Conservation (phyloP, 2,329 filamentous ascomycete genomes). For the Arthrinium puccinioides region DNA sequence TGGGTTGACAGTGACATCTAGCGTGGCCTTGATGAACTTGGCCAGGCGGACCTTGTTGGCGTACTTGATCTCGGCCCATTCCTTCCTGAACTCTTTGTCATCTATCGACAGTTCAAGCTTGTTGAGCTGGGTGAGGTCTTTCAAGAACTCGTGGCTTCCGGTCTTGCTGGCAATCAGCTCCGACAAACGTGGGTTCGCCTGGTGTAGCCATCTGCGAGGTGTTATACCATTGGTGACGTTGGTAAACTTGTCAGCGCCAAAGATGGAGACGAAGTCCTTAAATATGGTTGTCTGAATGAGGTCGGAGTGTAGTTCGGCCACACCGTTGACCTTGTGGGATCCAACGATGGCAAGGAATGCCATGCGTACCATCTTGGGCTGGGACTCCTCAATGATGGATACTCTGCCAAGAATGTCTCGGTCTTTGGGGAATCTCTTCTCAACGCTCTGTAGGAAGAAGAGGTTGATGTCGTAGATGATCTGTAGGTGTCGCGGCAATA, state of each 20-base stretch:
- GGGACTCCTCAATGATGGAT: conserved; percentile 96
- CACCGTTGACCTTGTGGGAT: conserved; percentile 98
- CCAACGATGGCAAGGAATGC: conserved; percentile 90
- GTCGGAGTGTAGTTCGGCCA: conserved; percentile 95
- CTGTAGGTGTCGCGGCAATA: conserved; percentile 88
- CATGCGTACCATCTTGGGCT: conserved; percentile 98
- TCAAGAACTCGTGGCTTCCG: conserved; percentile 77
- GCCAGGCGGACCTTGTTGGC: conserved; percentile 91
- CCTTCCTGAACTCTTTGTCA: conserved; percentile 84
- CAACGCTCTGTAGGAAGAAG: conserved; percentile 83
- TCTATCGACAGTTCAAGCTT: conserved; percentile 78
- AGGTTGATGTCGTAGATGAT: conserved; percentile 99
- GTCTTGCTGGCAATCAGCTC: conserved; percentile 87
- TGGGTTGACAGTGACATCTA: conserved; percentile 78
- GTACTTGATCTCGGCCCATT: conserved; percentile 95
- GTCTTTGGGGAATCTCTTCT: conserved; percentile 84
- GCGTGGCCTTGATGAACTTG: conserved; percentile 79
- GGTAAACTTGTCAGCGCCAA: conserved; percentile 93
- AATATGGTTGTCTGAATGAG: conserved; percentile 99
- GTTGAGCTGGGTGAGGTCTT: conserved; percentile 80
- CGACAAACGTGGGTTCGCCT: conserved; percentile 89
- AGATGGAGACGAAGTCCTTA: conserved; percentile 95
- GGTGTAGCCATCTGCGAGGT: conserved; percentile 90
- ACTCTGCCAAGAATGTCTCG: conserved; percentile 77
- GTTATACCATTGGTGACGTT: conserved; percentile 99